Conservation (phyloP, 2,329 filamentous ascomycete species). For the Xylariaceae sp. region DNA sequence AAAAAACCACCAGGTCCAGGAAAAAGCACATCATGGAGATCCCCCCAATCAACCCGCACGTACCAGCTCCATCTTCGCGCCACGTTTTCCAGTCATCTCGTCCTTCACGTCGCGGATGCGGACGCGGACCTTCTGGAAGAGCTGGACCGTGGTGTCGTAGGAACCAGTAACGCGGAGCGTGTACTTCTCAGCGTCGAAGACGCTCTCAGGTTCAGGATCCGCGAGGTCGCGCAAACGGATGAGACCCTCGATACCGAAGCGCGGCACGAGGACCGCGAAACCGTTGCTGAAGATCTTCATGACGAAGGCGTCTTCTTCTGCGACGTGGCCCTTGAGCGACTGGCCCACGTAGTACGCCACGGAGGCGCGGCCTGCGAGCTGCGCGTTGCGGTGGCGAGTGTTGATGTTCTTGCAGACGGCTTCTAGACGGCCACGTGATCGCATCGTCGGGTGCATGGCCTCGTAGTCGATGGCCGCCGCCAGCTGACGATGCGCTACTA, state of each 20-base stretch:
- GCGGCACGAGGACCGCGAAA: conserved; percentile 90
- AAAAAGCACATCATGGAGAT: not conserved
- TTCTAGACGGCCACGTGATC: conserved; percentile 79
- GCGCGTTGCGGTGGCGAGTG: conserved; percentile 90
- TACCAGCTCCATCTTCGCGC: conserved; percentile 70
- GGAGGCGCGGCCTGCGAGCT: conserved; percentile 87
- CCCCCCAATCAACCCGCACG: conserved; percentile 10
- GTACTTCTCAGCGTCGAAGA: conserved; percentile 84
- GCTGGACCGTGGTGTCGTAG: conserved; percentile 58
- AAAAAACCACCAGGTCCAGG: not conserved
- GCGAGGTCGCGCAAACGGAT: conserved; percentile 82
- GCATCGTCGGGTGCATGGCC: conserved; percentile 71
- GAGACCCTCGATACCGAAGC: conserved; percentile 91
- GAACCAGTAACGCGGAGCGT: conserved; percentile 58
- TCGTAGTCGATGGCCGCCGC: conserved; percentile 94
- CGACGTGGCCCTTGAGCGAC: conserved; percentile 71
- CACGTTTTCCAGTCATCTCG: conserved; percentile 91
- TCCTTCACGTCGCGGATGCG: conserved; percentile 90
- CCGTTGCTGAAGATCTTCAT: conserved; percentile 98
- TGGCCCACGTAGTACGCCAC: conserved; percentile 98
- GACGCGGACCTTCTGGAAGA: conserved; percentile 90
- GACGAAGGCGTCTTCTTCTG: conserved; percentile 86
- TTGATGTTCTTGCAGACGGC: conserved; percentile 98
- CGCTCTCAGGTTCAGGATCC: conserved; percentile 69
- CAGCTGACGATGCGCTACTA: conserved; percentile 88